Evolutionary conservation across 1,284 basidiomycete genomes (phyloP).

Genomic region (Ceratobasidium sp.): DNA sequence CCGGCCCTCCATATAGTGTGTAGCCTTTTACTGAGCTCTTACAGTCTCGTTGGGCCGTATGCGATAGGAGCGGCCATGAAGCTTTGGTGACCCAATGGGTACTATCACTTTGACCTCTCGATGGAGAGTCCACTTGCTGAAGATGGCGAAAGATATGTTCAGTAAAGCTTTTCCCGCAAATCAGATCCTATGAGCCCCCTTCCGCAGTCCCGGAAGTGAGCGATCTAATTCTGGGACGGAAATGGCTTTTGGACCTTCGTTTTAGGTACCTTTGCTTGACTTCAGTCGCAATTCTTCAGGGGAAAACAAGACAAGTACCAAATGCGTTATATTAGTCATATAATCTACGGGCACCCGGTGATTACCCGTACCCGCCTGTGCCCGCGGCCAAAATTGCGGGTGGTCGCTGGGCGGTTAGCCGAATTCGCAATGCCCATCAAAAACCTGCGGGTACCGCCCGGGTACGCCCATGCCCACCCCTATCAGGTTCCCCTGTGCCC

Average conservation of each 20-base stretch:
- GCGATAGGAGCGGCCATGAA: not conserved
- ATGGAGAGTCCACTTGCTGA: not conserved
- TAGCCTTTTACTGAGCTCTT: not conserved
- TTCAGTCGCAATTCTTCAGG: not conserved
- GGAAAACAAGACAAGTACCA: not conserved
- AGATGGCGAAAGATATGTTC: not conserved
- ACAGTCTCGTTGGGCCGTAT: not conserved
- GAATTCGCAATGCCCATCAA: slow-evolving; percentile 10
- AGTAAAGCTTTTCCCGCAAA: slow-evolving; percentile 5
- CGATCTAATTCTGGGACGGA: slow-evolving; percentile 11
- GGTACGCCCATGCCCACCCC: slow-evolving; percentile 2
- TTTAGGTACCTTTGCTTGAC: too few relatives aligned
- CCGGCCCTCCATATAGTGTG: not conserved
- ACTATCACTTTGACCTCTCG: slow-evolving; percentile 5
- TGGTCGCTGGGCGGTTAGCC: slow-evolving; percentile 15
- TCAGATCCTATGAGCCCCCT: not conserved
- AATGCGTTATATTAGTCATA: slow-evolving; percentile 3
- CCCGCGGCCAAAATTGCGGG: not conserved
- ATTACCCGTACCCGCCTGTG: not conserved
- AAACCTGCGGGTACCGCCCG: slow-evolving; percentile 15
- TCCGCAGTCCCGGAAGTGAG: slow-evolving; percentile 14
- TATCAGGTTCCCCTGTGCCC: too few relatives aligned
- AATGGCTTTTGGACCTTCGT: slow-evolving; percentile 18
- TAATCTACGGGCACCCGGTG: slow-evolving; percentile 6
- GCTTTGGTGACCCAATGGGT: not conserved